Base-by-base conservation (phyloP, 768 basidiomycete species). In the Mycena albidolilacea region DNA sequence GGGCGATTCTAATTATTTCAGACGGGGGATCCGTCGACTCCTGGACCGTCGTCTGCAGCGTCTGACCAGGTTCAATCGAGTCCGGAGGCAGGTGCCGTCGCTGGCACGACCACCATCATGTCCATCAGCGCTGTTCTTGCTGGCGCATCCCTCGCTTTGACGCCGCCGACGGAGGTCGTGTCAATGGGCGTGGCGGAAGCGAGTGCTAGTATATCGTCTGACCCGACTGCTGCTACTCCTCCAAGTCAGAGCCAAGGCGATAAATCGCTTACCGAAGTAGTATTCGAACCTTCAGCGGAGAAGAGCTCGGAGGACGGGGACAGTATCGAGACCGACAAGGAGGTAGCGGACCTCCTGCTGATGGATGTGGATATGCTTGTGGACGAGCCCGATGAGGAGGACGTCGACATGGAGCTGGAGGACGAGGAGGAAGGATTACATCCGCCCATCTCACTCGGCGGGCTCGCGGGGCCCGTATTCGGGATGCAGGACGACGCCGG, bases 351-450 rank as follows among this genome's bases (percentile, higher is more conserved):
- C 43, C 64, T 75, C n/a, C 19, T 76, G 57, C 30, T 75, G 65
- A 58, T 67, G 71, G 74, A 72, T 57, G 62, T 73, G 7, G 71
- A 76, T 62, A 67, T 52, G 60, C 43, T 66, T 38, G 19, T 73
- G 15, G 72, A 65, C 61, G 75, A 70, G 60, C 41, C 61, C 21
- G 64, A 72, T 7, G 74, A 72, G 74, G 74, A 72, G 74, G 74
- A 75, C 61, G 74, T 69, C 1, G 74, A 72, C 64, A 75, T 75
- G 73, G 75, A 76, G 41, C 30, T 70, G 17, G 75, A 76, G 38
- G 67, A 75, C 44, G 74, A 75, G 7, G 70, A 72, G 30, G 74
- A 75, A 59, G 67, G 57, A 30, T 68, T 57, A 8, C 23, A 72
- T 37, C 67, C 67, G 37, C 71, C 67, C 1, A 72, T 69, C 44